A percentile compares a stretch with the other conserved stretches of the same genome.
Conservation (phyloP, 1,284 basidiomycete species). For the Moniliella sp. region DNA sequence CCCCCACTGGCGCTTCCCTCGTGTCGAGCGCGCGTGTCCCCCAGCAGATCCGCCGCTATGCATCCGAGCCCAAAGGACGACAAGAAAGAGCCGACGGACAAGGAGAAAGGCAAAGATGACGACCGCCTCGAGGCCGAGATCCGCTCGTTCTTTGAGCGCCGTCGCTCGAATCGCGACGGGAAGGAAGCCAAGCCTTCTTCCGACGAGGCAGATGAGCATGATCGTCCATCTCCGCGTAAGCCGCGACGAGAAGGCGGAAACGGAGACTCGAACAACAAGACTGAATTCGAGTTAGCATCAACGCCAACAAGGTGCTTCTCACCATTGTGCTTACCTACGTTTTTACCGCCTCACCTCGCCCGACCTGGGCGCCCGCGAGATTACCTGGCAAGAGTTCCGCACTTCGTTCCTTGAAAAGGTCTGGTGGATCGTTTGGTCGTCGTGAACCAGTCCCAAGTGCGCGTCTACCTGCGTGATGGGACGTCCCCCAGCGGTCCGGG, state of each 20-base stretch:
- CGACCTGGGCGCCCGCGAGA: constrained; percentile 49
- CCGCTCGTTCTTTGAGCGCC: not conserved
- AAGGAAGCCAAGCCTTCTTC: not conserved
- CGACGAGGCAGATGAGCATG: not conserved
- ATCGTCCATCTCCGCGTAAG: no score
- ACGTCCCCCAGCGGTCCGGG: constrained; percentile 56
- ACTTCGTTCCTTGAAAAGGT: constrained; percentile 79
- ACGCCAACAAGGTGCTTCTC: constrained; percentile 23
- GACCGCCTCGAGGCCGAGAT: not conserved
- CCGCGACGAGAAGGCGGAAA: no score
- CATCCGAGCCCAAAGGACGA: no score
- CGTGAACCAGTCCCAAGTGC: constrained; percentile 71
- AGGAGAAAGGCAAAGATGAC: not conserved
- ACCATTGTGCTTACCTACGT: constrained; percentile 46
- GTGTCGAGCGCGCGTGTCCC: no score
- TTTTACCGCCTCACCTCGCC: constrained; percentile 44
- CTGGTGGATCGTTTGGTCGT: constrained; percentile 84
- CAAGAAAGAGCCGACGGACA: not conserved
- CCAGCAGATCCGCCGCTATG: no score
- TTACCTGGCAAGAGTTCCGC: constrained; percentile 96
- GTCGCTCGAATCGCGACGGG: not conserved
- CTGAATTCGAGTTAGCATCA: constrained; percentile 22
- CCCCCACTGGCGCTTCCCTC: no score
- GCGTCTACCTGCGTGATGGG: constrained; percentile 51
- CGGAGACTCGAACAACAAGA: no score